Evolutionary conservation across 768 basidiomycete species (phyloP), one percentile per base, ranked within the genome.

Genomic region (Serpula lacrymans): DNA sequence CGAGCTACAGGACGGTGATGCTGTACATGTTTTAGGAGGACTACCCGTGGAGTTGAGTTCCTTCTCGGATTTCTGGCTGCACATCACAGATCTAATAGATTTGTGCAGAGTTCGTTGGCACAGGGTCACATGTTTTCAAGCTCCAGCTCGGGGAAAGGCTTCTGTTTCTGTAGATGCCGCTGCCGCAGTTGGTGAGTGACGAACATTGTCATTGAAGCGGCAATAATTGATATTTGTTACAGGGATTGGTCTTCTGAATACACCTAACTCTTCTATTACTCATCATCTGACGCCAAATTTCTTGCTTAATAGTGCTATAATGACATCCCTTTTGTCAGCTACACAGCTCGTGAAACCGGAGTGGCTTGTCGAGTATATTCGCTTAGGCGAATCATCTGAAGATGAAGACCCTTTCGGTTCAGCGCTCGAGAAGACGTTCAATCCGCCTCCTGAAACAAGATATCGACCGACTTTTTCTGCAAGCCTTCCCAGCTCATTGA

Each of bases 331-430:
- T 8, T 59, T 88, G 12, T 73, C 75, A 3, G 65, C 73, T 0
- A 68, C 74, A 11, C 68, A 71, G 9, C 72, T 88, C 34, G 84
- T 83, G 23, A 86, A 70, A 42, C 67, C 72, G 0, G 79, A 82
- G 34, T 90, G 87, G 87, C 59, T 88, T 18, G 57, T 60, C 6
- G 80, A 87, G 41, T 53, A 86, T 22, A 44, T 88, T 22, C 69
- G 72, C 2, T 63, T 78, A 1, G 80, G 79, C 6, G 59, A 50
- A 13, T 49, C 66, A 9, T 57, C 64, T 4, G 55, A 55, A 3
- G 57, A 61, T 11, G 45, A 53, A 2, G 59, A 74, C 27, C 53
- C 60, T 3, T 55, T 63, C 8, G 60, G 53, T 31, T 21, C 63
- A 0, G 48, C 58, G n/a, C 62, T 85, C 6, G 82, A 85, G 52